Evolutionary conservation across 2,329 filamentous ascomycete genomes (phyloP).

Genomic region (Colletotrichum incanum): DNA sequence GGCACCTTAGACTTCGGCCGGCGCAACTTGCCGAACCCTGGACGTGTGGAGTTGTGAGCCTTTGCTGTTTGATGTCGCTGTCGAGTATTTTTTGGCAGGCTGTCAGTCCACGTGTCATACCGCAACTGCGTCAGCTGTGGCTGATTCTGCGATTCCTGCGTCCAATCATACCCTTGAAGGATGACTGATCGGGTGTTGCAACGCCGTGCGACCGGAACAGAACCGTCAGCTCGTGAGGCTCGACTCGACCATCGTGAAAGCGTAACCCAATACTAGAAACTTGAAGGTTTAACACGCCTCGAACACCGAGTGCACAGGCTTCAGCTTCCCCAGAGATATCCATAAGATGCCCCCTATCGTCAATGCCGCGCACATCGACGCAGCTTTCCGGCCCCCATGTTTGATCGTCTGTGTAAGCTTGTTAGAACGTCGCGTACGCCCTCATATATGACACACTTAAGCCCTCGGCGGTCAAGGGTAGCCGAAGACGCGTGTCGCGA

Average conservation of each 20-base stretch:
- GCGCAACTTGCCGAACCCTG: not conserved
- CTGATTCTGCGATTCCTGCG: not conserved
- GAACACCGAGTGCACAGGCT: not conserved
- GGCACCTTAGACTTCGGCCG: not conserved
- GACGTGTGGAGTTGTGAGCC: not conserved
- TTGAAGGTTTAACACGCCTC: not conserved
- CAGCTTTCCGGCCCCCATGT: not conserved
- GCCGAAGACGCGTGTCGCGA: not conserved
- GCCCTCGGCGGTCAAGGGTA: not conserved
- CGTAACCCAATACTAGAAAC: not conserved
- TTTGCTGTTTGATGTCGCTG: not conserved
- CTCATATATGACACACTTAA: constrained; percentile 24
- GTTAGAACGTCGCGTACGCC: constrained; percentile 11
- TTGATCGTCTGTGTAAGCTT: constrained; percentile 31
- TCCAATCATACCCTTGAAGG: not conserved
- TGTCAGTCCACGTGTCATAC: not conserved
- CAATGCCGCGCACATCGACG: not conserved
- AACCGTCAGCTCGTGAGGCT: too few species aligned
- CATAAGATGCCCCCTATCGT: constrained; percentile 23
- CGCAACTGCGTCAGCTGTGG: not conserved
- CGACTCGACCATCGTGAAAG: not conserved
- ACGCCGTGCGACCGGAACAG: not conserved
- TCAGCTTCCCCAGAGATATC: not conserved
- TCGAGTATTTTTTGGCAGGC: not conserved
- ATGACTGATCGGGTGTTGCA: not conserved